These are phyloP conservation scores for Kernera saxatilis DNA, from an alignment of 345 rosid genomes.

Conservation along the genomic window DNA sequence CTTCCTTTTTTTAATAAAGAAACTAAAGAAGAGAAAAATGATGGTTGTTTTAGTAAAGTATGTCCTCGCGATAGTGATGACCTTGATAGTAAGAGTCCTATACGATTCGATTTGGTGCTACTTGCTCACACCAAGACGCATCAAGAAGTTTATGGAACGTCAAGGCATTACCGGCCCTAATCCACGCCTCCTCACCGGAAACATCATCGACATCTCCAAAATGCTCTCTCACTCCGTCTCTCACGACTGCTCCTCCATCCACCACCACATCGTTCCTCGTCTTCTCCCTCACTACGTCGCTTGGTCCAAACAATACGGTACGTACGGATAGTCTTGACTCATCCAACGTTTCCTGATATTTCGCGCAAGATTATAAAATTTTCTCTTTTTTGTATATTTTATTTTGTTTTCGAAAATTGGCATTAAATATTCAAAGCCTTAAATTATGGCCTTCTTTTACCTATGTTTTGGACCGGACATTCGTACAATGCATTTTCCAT, in stretches of 20 bases:
- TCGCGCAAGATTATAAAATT: background rate
- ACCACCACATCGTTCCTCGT: constrained; percentile 69
- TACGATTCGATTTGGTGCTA: constrained; percentile 59
- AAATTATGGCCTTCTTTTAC: background rate
- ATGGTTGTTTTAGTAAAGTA: constrained; percentile 16
- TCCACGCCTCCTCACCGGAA: constrained; percentile 67
- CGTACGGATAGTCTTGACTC: too few relatives aligned
- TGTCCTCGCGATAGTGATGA: constrained; percentile 29
- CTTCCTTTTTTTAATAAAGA: background rate
- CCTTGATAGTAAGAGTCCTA: constrained; percentile 35
- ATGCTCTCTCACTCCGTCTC: constrained; percentile 60
- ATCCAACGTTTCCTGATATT: background rate
- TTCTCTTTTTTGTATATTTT: background rate
- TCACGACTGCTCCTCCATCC: constrained; percentile 48
- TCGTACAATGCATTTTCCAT: background rate
- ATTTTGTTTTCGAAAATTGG: background rate
- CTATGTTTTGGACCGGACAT: background rate
- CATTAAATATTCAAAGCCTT: background rate
- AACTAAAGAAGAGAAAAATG: constrained; percentile 6
- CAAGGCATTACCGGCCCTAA: constrained; percentile 93
- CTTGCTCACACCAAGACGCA: constrained; percentile 67
- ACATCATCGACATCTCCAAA: constrained; percentile 65
- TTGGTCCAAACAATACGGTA: constrained; percentile 85
- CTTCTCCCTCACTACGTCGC: constrained; percentile 79
- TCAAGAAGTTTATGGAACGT: constrained; percentile 59